A percentile compares a stretch with the other conserved stretches of the same genome.
phyloP scores from a whole-genome alignment of 495 filamentous ascomycete species.

The Jackrogersella minutella region DNA sequence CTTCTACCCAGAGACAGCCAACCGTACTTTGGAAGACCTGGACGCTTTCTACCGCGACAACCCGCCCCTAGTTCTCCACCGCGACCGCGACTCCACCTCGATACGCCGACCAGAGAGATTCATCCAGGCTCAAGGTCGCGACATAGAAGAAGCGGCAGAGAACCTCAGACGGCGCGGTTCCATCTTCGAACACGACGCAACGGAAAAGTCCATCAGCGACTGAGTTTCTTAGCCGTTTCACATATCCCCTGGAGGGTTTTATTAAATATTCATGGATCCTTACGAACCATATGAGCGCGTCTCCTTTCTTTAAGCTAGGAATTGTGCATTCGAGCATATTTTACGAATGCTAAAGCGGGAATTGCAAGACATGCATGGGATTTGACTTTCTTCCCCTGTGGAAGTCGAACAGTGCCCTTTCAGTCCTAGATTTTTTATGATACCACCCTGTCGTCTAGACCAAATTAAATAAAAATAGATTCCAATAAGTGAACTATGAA shows the following conservation, averaged over 20 bases:
- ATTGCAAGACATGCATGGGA: neutral
- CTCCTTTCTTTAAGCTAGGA: neutral
- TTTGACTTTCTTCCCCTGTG: neutral
- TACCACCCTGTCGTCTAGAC: neutral
- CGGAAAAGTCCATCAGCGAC: constrained; percentile 19
- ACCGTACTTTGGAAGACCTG: constrained; percentile 56
- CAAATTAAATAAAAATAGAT: neutral
- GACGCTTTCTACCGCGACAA: constrained; percentile 57
- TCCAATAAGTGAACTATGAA: neutral
- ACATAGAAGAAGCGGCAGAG: constrained; percentile 37
- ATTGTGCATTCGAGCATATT: neutral
- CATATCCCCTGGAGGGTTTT: neutral
- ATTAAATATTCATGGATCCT: neutral
- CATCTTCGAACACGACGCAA: constrained; percentile 21
- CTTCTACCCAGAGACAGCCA: constrained; percentile 64
- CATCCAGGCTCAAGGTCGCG: constrained; percentile 28
- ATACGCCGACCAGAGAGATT: constrained; percentile 39
- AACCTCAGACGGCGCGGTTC: constrained; percentile 22
- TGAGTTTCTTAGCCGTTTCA: neutral
- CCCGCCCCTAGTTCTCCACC: constrained; percentile 51
- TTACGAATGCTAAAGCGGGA: neutral
- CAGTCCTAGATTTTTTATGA: constrained; percentile 1
- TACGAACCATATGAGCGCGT: neutral
- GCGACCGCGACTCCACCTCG: constrained; percentile 43
- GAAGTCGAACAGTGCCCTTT: constrained; percentile 1